phyloP scores from a whole-genome alignment of 2,329 filamentous ascomycete species.

The Trichoderma koningii region DNA sequence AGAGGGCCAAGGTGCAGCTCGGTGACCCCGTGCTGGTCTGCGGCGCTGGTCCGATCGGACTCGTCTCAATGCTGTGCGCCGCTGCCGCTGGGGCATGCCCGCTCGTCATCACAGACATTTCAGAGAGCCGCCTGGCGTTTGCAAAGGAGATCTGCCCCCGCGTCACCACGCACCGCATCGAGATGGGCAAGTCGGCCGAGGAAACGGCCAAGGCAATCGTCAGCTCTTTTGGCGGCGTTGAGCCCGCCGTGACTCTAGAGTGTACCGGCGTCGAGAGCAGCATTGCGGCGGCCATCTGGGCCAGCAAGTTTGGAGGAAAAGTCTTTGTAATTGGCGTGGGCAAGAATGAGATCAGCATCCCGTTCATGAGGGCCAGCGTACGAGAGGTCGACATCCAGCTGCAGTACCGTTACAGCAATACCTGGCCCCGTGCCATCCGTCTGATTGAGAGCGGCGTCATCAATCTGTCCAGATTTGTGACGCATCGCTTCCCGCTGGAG shows the following conservation, averaged over 20 bases:
- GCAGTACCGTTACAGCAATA: slow-evolving; percentile 95
- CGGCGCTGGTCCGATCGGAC: slow-evolving; percentile 89
- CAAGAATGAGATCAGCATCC: slow-evolving; percentile 91
- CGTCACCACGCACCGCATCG: slow-evolving; percentile 79
- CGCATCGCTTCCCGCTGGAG: slow-evolving; percentile 82
- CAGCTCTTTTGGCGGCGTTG: slow-evolving; percentile 70
- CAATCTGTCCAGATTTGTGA: slow-evolving; percentile 79
- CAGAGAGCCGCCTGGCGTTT: slow-evolving; percentile 80
- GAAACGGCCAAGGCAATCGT: slow-evolving; percentile 71
- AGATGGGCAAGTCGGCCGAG: slow-evolving; percentile 62
- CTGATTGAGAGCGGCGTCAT: slow-evolving; percentile 83
- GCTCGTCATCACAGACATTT: slow-evolving; percentile 92
- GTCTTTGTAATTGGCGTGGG: slow-evolving; percentile 97
- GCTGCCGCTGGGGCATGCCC: slow-evolving; percentile 86
- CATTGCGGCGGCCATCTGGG: slow-evolving; percentile 83
- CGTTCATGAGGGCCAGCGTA: slow-evolving; percentile 90
- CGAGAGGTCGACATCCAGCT: slow-evolving; percentile 94
- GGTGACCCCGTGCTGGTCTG: slow-evolving; percentile 89
- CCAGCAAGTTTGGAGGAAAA: slow-evolving; percentile 91
- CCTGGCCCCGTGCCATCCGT: slow-evolving; percentile 90
- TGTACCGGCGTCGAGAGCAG: slow-evolving; percentile 94
- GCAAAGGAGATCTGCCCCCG: slow-evolving; percentile 80
- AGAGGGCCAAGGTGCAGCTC: slow-evolving; percentile 76
- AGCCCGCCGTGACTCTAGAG: slow-evolving; percentile 81
- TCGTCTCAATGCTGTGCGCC: slow-evolving; percentile 83